These are phyloP conservation scores for Suillus plorans DNA, from an alignment of 768 basidiomycete genomes.

Conservation along the genomic window DNA sequence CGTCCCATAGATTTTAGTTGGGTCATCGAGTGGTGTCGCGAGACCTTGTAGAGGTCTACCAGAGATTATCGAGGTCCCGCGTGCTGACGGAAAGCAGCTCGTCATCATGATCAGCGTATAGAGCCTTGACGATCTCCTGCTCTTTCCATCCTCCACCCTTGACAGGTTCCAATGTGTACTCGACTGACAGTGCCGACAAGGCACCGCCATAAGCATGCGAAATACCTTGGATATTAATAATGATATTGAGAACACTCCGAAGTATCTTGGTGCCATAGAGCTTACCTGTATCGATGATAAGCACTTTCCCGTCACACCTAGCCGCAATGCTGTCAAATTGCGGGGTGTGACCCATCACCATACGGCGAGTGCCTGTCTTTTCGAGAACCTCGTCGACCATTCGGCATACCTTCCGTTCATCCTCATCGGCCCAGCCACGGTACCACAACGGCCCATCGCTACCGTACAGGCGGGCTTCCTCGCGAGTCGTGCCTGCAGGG, in stretches of 20 bases:
- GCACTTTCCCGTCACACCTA: conserved; percentile 87
- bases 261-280: neutral
- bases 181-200: conserved; percentile 83
- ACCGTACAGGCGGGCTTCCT: conserved; percentile 73
- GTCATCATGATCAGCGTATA: conserved; percentile 33
- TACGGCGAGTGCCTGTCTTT: conserved; percentile 77
- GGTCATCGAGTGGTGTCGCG: neutral
- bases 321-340: conserved; percentile 84
- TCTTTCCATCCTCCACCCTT: conserved; percentile 34
- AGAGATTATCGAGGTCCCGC: conserved; percentile 27
- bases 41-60: conserved; percentile 4
- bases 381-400: conserved; percentile 70
- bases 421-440: conserved; percentile 83
- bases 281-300: conserved; percentile 93
- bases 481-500: conserved; percentile 59
- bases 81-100: conserved; percentile 25
- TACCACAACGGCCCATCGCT: conserved; percentile 91
- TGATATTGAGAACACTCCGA: conserved; percentile 12
- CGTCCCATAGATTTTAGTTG: neutral
- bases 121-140: conserved; percentile 35
- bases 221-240: conserved; percentile 53
- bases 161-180: conserved; percentile 76
- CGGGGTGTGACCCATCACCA: conserved; percentile 98
- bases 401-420: conserved; percentile 66
- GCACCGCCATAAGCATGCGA: conserved; percentile 95